A percentile compares a stretch with the other conserved stretches of the same genome.
phyloP scores from a whole-genome alignment of 768 basidiomycete species.

The Gautieria morchelliformis region DNA sequence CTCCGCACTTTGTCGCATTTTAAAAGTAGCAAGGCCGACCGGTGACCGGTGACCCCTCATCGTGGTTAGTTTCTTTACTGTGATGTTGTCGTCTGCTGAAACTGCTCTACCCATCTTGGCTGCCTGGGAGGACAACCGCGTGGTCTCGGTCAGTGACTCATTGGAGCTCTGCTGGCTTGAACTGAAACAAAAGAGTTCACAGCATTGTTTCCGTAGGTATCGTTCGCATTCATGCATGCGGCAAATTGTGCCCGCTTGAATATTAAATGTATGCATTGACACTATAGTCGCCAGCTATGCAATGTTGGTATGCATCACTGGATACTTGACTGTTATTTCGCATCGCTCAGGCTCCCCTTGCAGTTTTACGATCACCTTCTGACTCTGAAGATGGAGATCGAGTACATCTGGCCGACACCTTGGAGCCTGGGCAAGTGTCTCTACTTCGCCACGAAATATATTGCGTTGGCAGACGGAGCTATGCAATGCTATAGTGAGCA shows the following conservation, averaged over 20 bases:
- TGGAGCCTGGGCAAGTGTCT: slow-evolving; percentile 1
- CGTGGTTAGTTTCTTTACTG: too few species aligned
- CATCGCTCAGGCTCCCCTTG: not conserved
- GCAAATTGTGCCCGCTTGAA: too few species aligned
- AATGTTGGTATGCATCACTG: not conserved
- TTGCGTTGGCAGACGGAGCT: not conserved
- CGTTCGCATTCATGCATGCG: too few species aligned
- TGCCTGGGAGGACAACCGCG: not conserved
- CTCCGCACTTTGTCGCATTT: too few species aligned
- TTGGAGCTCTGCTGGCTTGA: not conserved
- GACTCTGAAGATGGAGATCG: not conserved
- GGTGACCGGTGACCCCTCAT: too few species aligned
- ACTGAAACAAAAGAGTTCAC: not conserved
- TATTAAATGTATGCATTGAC: not conserved
- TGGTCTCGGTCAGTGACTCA: not conserved
- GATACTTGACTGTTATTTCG: not conserved
- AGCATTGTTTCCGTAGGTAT: not conserved
- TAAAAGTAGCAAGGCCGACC: too few species aligned
- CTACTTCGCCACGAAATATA: not conserved
- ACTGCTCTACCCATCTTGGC: not conserved
- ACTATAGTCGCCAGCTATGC: not conserved
- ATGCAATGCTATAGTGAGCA: not conserved
- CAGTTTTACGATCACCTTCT: slow-evolving; percentile 2
- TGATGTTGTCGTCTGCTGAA: too few species aligned
- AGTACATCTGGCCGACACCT: slow-evolving; percentile 1